Percentiles rank a stretch among this genome's conserved stretches.
These are phyloP conservation scores for Aspergillus vadensis DNA, from an alignment of 2,329 filamentous ascomycete genomes.

Conservation along the genomic window DNA sequence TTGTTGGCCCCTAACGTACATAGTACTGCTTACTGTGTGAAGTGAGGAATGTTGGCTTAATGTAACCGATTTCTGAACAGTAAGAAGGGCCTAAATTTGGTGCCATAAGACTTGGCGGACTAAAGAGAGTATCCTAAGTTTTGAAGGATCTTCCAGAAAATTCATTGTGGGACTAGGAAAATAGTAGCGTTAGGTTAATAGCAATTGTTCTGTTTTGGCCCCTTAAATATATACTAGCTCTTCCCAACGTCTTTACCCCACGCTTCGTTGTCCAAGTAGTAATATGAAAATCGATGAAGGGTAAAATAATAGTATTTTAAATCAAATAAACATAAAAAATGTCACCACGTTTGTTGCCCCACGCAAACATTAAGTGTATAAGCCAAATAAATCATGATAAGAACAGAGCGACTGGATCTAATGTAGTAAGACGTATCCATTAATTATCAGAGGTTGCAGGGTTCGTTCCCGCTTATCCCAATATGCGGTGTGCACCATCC, in stretches of 20 bases:
- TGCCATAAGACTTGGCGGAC: neutral
- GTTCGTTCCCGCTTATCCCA: neutral
- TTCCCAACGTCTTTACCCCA: too few species aligned
- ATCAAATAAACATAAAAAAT: too few species aligned
- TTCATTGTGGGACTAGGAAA: neutral
- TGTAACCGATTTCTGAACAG: neutral
- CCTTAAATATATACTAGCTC: neutral
- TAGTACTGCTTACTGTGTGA: neutral
- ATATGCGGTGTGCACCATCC: neutral
- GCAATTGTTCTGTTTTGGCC: neutral
- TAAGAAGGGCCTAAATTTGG: neutral
- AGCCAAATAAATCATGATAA: neutral
- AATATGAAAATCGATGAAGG: too few species aligned
- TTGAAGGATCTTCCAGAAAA: constrained; percentile 1
- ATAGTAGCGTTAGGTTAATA: too few species aligned
- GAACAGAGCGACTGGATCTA: too few species aligned
- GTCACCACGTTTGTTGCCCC: too few species aligned
- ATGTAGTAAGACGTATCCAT: too few species aligned
- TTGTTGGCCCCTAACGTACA: neutral
- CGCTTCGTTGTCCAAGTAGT: too few species aligned
- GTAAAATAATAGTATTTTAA: too few species aligned
- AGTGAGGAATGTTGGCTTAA: neutral
- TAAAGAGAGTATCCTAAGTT: neutral
- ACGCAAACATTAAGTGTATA: too few species aligned
- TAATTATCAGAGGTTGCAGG: neutral